Percentiles rank a stretch among this genome's conserved stretches.
These are phyloP conservation scores for Glycine latifolia DNA, from an alignment of 306 rosid genomes.

Conservation along the genomic window DNA sequence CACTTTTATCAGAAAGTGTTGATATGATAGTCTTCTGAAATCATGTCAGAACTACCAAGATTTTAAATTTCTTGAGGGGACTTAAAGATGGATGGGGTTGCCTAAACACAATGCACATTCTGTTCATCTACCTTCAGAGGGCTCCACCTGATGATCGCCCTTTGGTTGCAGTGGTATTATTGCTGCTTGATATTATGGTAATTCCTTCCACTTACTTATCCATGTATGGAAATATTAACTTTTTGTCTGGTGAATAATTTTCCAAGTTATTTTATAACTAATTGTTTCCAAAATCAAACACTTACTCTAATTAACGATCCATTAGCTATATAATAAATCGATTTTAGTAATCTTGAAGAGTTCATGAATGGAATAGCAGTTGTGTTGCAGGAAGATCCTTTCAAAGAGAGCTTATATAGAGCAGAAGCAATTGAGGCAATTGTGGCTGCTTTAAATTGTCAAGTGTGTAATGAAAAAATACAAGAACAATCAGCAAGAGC, in stretches of 20 bases:
- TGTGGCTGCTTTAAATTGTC: constrained; percentile 62
- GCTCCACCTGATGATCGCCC: constrained; percentile 64
- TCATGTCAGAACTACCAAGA: constrained; percentile 61
- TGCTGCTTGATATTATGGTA: constrained; percentile 78
- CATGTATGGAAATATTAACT: neutral
- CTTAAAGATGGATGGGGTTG: constrained; percentile 73
- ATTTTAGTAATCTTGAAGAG: constrained; percentile 41
- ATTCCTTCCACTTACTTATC: constrained; percentile 27
- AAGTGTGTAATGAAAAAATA: constrained; percentile 35
- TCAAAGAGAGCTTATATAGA: constrained; percentile 62
- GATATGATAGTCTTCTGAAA: constrained; percentile 30
- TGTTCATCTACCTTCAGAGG: constrained; percentile 63
- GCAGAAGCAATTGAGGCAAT: constrained; percentile 77
- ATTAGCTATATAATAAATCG: neutral
- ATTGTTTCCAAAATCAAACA: constrained; percentile 5
- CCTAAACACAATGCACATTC: constrained; percentile 66
- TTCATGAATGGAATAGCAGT: constrained; percentile 65
- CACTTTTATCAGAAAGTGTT: constrained; percentile 23
- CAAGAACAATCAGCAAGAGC: constrained; percentile 72
- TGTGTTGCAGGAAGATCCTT: constrained; percentile 73
- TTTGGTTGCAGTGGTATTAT: constrained; percentile 59
- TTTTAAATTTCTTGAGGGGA: constrained; percentile 55
- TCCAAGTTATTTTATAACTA: neutral
- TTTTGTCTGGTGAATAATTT: neutral
- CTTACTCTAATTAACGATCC: neutral